phyloP scores from a whole-genome alignment of 768 basidiomycete genomes.

The Tulasnella sp. region DNA sequence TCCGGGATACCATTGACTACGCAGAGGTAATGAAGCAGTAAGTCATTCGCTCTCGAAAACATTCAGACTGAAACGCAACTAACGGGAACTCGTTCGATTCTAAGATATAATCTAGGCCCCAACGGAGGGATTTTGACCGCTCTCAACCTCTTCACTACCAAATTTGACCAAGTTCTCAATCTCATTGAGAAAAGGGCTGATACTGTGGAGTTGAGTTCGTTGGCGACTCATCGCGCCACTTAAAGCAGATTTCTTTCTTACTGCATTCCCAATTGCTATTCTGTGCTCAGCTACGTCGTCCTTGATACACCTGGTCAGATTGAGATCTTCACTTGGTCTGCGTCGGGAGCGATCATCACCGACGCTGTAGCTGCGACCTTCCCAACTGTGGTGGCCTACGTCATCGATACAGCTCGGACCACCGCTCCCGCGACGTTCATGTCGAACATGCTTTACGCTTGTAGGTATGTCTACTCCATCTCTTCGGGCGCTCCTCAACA shows the following conservation, averaged over 20 bases:
- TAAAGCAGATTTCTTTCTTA: neutral
- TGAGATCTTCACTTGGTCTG: slow-evolving; percentile 99
- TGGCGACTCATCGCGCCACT: neutral
- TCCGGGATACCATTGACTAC: slow-evolving; percentile 94
- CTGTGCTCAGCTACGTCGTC: slow-evolving; percentile 72
- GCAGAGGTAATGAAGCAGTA: slow-evolving; percentile 99
- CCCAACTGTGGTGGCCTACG: slow-evolving; percentile 90
- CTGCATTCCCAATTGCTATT: neutral
- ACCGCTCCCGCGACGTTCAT: slow-evolving; percentile 96
- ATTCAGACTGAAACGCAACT: too few species aligned
- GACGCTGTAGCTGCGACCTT: slow-evolving; percentile 89
- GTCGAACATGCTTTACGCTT: slow-evolving; percentile 99
- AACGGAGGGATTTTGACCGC: slow-evolving; percentile 97
- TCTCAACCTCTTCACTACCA: slow-evolving; percentile 95
- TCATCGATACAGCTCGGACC: slow-evolving; percentile 94
- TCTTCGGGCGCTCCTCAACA: neutral
- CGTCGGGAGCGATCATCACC: slow-evolving; percentile 96
- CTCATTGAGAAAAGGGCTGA: slow-evolving; percentile 87
- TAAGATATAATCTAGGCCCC: slow-evolving; percentile 92
- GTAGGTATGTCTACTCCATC: slow-evolving; percentile 50
- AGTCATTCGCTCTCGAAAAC: slow-evolving; percentile 33
- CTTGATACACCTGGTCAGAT: slow-evolving; percentile 98
- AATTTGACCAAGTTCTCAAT: slow-evolving; percentile 91
- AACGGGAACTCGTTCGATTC: too few species aligned
- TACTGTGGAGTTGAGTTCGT: slow-evolving; percentile 64